Evolutionary conservation across 2,329 filamentous ascomycete species (phyloP).

Genomic region (Apiospora pterosperma): DNA sequence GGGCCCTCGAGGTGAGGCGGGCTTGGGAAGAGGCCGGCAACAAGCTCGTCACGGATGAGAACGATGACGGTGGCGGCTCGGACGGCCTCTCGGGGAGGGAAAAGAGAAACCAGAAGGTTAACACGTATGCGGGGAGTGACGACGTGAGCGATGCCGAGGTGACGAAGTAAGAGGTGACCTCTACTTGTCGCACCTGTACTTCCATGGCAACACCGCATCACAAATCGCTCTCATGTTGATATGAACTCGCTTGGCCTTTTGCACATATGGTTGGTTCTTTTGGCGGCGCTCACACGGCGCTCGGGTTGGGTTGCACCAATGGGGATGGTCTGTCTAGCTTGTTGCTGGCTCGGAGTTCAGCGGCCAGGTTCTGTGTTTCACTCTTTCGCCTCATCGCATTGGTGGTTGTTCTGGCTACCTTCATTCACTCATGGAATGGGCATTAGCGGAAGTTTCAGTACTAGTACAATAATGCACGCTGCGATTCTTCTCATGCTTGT

Average conservation of each 20-base stretch:
- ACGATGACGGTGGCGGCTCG: conserved; percentile 10
- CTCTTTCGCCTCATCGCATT: not conserved
- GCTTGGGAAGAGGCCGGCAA: conserved; percentile 51
- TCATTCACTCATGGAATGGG: not conserved
- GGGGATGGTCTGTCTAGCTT: not conserved
- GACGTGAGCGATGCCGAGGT: conserved; percentile 32
- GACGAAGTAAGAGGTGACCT: not conserved
- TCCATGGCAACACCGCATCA: not conserved
- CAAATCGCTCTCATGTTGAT: not conserved
- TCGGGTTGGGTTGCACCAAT: not conserved
- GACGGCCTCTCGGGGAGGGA: conserved; percentile 18
- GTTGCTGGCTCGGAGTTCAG: not conserved
- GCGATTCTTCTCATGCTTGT: not conserved
- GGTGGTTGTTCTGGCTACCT: not conserved
- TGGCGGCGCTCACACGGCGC: not conserved
- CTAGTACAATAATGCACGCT: not conserved
- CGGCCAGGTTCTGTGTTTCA: not conserved
- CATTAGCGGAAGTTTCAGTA: not conserved
- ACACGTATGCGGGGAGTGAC: conserved; percentile 33
- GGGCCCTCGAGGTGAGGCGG: conserved; percentile 51
- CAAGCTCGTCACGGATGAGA: conserved; percentile 35
- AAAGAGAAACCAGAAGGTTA: conserved; percentile 28
- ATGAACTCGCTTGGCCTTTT: not conserved
- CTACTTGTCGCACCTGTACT: not conserved
- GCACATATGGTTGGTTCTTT: not conserved